Conservation (phyloP, 2,329 filamentous ascomycete genomes). For the Pyricularia pennisetigena region DNA sequence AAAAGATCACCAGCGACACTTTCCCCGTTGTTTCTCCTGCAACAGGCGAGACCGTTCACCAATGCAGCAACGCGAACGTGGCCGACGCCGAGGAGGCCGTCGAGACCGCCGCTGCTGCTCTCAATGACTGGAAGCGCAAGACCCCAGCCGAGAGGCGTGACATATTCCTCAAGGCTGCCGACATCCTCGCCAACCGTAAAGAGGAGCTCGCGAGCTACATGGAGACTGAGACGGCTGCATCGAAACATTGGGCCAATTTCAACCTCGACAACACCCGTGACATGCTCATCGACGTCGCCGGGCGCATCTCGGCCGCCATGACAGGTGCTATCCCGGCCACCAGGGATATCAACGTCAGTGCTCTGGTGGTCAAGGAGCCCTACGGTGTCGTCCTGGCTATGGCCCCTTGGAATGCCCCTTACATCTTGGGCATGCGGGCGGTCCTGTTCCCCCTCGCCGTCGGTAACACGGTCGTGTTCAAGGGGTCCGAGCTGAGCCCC, state of each 20-base stretch:
- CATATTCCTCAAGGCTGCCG: constrained; percentile 60
- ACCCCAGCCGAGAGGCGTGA: constrained; percentile 53
- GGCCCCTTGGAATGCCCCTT: constrained; percentile 64
- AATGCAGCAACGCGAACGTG: constrained; percentile 15
- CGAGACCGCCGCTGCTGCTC: constrained; percentile 51
- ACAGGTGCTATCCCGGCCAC: constrained; percentile 22
- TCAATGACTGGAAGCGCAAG: constrained; percentile 57
- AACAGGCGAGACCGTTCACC: constrained; percentile 18
- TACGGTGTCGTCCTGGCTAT: constrained; percentile 72
- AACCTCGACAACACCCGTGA: constrained; percentile 26
- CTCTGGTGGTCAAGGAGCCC: constrained; percentile 63
- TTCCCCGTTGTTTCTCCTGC: constrained; percentile 19
- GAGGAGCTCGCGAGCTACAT: constrained; percentile 54
- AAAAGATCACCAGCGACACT: constrained; percentile 14
- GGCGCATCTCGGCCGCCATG: constrained; percentile 18
- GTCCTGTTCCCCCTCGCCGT: constrained; percentile 60
- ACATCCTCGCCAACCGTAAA: constrained; percentile 47
- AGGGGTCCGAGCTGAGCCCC: constrained; percentile 60
- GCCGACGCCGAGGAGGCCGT: constrained; percentile 19
- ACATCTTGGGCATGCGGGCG: constrained; percentile 41
- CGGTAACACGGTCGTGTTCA: constrained; percentile 69
- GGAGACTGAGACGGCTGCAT: constrained; percentile 35
- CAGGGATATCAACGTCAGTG: constrained; percentile 25
- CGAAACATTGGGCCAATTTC: constrained; percentile 28
- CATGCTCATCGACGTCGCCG: constrained; percentile 31